These are phyloP conservation scores for Penicillium sp. DNA, from an alignment of 2,329 filamentous ascomycete genomes.

Conservation along the genomic window DNA sequence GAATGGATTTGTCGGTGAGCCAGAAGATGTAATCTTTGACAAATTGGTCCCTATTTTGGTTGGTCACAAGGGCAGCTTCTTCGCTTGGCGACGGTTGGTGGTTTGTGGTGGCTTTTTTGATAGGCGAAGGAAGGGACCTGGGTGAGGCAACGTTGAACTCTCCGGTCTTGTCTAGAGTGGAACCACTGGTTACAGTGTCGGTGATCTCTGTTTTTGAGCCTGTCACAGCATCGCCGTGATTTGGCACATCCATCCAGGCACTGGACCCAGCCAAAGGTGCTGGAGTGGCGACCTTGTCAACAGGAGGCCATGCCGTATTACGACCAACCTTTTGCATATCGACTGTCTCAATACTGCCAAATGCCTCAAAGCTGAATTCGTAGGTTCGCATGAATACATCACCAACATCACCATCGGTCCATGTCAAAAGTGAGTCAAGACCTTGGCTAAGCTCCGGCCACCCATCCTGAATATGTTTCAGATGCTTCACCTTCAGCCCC, in stretches of 20 bases:
- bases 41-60: slow-evolving; percentile 71
- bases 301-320: slow-evolving; percentile 37
- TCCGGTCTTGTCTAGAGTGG: slow-evolving; percentile 15
- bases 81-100: slow-evolving; percentile 16
- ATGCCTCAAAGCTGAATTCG: slow-evolving; percentile 69
- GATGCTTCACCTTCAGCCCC: slow-evolving; percentile 61
- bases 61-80: slow-evolving; percentile 72
- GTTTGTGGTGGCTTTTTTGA: too few species aligned
- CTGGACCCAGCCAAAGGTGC: slow-evolving; percentile 12
- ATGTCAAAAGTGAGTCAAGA: slow-evolving; percentile 68
- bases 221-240: slow-evolving; percentile 17
- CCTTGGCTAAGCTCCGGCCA: slow-evolving; percentile 80
- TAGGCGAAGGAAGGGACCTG: slow-evolving; percentile 29
- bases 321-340: slow-evolving; percentile 50
- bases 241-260: slow-evolving; percentile 25
- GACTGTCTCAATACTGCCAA: slow-evolving; percentile 52
- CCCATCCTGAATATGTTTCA: slow-evolving; percentile 77
- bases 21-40: slow-evolving; percentile 81
- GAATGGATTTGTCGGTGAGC: slow-evolving; percentile 72
- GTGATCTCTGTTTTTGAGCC: slow-evolving; percentile 21
- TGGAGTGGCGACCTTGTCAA: slow-evolving; percentile 2
- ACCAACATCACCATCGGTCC: slow-evolving; percentile 75
- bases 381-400: slow-evolving; percentile 82
- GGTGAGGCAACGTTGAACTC: slow-evolving; percentile 27
- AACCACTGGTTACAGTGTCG: slow-evolving; percentile 1